Conservation (phyloP, 805 yeast genomes). For the Yamadazyma philogaea region DNA sequence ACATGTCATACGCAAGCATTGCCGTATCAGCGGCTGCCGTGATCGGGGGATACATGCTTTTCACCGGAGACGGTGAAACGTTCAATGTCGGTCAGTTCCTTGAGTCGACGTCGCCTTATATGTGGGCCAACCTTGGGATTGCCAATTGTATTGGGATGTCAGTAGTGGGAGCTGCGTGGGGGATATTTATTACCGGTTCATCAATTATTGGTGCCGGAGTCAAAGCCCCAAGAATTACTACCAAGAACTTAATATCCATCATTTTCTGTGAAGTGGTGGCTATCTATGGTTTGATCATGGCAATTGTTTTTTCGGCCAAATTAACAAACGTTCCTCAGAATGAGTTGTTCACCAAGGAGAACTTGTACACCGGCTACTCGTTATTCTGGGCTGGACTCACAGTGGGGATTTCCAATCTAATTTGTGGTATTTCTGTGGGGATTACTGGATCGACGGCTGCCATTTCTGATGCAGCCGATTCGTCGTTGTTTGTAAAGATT, state of each 20-base stretch:
- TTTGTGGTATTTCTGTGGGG: slow-evolving; percentile 97
- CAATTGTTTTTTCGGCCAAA: slow-evolving; percentile 93
- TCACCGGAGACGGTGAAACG: slow-evolving; percentile 88
- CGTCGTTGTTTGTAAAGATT: slow-evolving; percentile 90
- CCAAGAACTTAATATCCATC: slow-evolving; percentile 92
- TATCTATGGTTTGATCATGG: slow-evolving; percentile 94
- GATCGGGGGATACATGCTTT: slow-evolving; percentile 61
- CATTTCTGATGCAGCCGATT: slow-evolving; percentile 94
- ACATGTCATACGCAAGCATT: slow-evolving; percentile 12
- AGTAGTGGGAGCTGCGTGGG: slow-evolving; percentile 99
- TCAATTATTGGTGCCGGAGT: slow-evolving; percentile 98
- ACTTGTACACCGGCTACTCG: slow-evolving; percentile 91
- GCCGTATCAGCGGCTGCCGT: slow-evolving; percentile 32
- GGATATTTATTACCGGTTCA: slow-evolving; percentile 93
- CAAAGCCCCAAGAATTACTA: slow-evolving; percentile 93
- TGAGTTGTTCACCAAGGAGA: slow-evolving; percentile 71
- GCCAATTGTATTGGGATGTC: slow-evolving; percentile 88
- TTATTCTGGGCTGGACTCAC: slow-evolving; percentile 98
- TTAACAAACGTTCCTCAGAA: slow-evolving; percentile 63
- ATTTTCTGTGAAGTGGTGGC: slow-evolving; percentile 99
- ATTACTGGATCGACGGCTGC: slow-evolving; percentile 99
- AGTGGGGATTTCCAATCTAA: slow-evolving; percentile 87
- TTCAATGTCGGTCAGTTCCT: slow-evolving; percentile 91
- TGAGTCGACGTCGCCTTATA: slow-evolving; percentile 82
- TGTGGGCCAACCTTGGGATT: slow-evolving; percentile 95